Base-by-base conservation (phyloP, 2,329 filamentous ascomycete species). In the Aspergillus tubingensis region DNA sequence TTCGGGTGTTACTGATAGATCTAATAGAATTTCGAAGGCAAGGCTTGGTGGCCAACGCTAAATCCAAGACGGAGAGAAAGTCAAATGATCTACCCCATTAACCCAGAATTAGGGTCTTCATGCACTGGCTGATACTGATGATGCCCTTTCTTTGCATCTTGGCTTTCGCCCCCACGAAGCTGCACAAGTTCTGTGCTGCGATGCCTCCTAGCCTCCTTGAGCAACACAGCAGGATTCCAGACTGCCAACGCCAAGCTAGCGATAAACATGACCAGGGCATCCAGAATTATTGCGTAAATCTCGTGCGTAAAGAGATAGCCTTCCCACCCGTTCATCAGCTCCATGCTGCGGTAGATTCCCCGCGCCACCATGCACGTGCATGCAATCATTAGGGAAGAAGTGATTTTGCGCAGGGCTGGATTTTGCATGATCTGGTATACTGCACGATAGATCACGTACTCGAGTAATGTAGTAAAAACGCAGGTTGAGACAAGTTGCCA, bases 401-500 rank as follows among this genome's bases (percentile, higher is more conserved):
- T 70, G 19, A 53, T 58, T 4, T 68, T 15, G 82, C 76, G 23
- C 81, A 65, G 64, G 6, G 50, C n/a, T 15, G 3, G 63, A 62
- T 53, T 76, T 76, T 85, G 57, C 79, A 52, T n/a, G n/a, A 47
- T 77, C 68, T 17, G 27, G 2, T 15, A 10, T 7, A 49, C 1
- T 2, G 15, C 50, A 0, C 41, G 32, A 21, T 54, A 49, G 27
- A 49, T 30, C n/a, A 61, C 54, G 27, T 48, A 58, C 3, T 23
- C 47, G 13, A 50, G 19, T 13, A 53, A 27, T 1, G 47, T 30
- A n/a, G 48, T 30, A 36, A 58, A 58, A 0, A 61, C 17, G 1
- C 43, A 27, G 52, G 85, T 77, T 5, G 80, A 78, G 39, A 77
- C 74, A 32, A 85, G 81, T 65, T 86, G 84, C 21, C 85, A 74